Evolutionary conservation across 352 stramenopile species (phyloP).

Genomic region (Phytophthora tubulina): DNA sequence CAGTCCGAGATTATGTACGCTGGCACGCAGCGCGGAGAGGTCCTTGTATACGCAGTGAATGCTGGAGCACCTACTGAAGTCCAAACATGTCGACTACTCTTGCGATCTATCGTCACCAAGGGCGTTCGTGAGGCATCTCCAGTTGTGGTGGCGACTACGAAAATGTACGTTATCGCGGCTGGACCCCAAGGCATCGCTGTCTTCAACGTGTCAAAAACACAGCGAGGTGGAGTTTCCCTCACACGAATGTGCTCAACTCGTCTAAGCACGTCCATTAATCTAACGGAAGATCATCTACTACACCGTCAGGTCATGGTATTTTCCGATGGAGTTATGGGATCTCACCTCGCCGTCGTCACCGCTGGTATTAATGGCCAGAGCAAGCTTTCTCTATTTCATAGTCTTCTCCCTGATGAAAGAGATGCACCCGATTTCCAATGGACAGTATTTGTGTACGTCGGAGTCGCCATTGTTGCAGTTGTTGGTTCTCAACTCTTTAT

Average conservation of each 20-base stretch:
- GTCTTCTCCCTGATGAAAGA: constrained; percentile 36
- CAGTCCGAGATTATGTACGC: constrained; percentile 57
- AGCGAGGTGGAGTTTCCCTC: constrained; percentile 13
- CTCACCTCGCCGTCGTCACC: constrained; percentile 33
- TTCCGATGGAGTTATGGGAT: constrained; percentile 41
- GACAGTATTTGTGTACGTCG: constrained; percentile 34
- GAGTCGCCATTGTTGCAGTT: constrained; percentile 29
- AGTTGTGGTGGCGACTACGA: constrained; percentile 18
- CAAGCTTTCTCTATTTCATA: constrained; percentile 45
- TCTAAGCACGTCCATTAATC: no score
- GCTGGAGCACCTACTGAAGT: not conserved
- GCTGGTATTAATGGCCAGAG: not conserved
- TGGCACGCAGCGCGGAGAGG: constrained; percentile 53
- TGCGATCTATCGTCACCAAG: constrained; percentile 13
- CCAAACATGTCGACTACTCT: constrained; percentile 31
- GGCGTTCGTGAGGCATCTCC: constrained; percentile 2
- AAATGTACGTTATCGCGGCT: constrained; percentile 35
- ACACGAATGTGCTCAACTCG: constrained; percentile 24
- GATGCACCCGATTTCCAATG: constrained; percentile 39
- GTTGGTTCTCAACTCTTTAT: constrained; percentile 46
- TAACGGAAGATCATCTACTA: no score
- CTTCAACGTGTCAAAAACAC: constrained; percentile 37
- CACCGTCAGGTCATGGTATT: no score
- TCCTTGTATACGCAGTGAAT: constrained; percentile 51
- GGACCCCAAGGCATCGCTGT: constrained; percentile 21